phyloP scores from a whole-genome alignment of 179 eudicot species.

The Heliamphora pulchella region DNA sequence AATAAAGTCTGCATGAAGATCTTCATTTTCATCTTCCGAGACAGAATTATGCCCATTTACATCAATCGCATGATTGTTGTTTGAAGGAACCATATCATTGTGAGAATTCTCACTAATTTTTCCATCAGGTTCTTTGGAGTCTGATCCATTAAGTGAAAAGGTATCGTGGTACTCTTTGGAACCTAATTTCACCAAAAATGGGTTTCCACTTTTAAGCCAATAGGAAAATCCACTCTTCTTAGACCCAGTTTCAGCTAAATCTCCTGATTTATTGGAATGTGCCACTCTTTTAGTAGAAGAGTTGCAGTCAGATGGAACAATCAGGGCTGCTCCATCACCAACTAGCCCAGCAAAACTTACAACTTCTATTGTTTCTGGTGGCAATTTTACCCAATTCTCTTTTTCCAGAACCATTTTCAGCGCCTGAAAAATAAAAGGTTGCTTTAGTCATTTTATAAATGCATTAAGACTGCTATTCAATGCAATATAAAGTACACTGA shows the following conservation, averaged over 20 bases:
- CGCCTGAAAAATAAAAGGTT: slow-evolving; percentile 43
- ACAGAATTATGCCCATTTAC: slow-evolving; percentile 42
- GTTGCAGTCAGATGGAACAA: slow-evolving; percentile 43
- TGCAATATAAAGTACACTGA: background rate
- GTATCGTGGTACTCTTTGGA: slow-evolving; percentile 35
- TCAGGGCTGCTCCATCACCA: slow-evolving; percentile 89
- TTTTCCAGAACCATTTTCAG: slow-evolving; percentile 89
- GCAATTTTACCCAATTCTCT: slow-evolving; percentile 81
- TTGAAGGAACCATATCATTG: slow-evolving; percentile 22
- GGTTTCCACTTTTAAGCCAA: slow-evolving; percentile 69
- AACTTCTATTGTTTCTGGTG: slow-evolving; percentile 67
- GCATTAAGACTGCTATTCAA: slow-evolving; percentile 11
- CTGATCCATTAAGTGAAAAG: slow-evolving; percentile 36
- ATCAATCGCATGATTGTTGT: slow-evolving; percentile 27
- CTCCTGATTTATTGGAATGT: slow-evolving; percentile 35
- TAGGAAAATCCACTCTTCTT: slow-evolving; percentile 62
- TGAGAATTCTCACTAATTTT: slow-evolving; percentile 19
- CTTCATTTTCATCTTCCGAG: slow-evolving; percentile 92
- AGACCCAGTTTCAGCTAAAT: slow-evolving; percentile 37
- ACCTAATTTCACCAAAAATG: slow-evolving; percentile 50
- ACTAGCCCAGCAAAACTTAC: slow-evolving; percentile 86
- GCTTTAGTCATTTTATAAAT: background rate
- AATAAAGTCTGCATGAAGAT: slow-evolving; percentile 95
- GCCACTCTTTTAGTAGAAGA: slow-evolving; percentile 30
- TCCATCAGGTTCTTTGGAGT: slow-evolving; percentile 33